Conservation (phyloP, 1,284 basidiomycete genomes). For the Cutaneotrichosporon daszewskae region DNA sequence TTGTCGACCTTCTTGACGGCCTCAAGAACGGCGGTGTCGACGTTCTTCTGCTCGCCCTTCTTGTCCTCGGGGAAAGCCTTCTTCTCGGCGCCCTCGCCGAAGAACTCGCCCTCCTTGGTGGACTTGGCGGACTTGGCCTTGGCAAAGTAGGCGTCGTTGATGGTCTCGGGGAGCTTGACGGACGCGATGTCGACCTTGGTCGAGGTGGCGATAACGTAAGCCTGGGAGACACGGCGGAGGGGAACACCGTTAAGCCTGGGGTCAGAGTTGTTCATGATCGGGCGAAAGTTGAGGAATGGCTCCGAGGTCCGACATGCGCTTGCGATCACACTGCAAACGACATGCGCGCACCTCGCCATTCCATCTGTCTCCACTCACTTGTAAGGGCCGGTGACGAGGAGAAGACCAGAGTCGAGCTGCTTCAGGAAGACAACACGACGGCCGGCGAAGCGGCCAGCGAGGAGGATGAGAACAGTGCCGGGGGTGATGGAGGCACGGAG, state of each 20-base stretch:
- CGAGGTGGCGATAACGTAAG: conserved; percentile 97
- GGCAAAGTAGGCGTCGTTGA: conserved; percentile 93
- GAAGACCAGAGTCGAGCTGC: conserved; percentile 85
- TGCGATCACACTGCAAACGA: not conserved
- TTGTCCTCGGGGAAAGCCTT: conserved; percentile 83
- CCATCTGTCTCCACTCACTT: conserved; percentile 52
- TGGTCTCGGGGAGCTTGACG: conserved; percentile 70
- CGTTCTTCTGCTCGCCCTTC: conserved; percentile 80
- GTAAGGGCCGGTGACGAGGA: conserved; percentile 96
- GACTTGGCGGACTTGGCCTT: conserved; percentile 67
- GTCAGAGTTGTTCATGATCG: too few species aligned
- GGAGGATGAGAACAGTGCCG: conserved; percentile 91
- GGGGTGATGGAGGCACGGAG: conserved; percentile 87
- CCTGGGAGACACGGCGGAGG: conserved; percentile 95
- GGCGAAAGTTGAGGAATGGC: too few species aligned
- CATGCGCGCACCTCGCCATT: not conserved
- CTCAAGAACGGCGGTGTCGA: conserved; percentile 79
- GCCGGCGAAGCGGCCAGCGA: conserved; percentile 96
- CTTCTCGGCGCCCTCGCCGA: conserved; percentile 84
- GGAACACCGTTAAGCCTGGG: conserved; percentile 85
- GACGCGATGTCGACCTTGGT: conserved; percentile 83
- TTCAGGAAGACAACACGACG: conserved; percentile 99
- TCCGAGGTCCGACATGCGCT: too few species aligned
- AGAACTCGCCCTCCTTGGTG: conserved; percentile 93
- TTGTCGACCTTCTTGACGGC: conserved; percentile 89